Percentiles rank a stretch among this genome's conserved stretches.
These are phyloP conservation scores for Thraustochytrium sp. DNA, from an alignment of 352 stramenopile species.

Conservation along the genomic window DNA sequence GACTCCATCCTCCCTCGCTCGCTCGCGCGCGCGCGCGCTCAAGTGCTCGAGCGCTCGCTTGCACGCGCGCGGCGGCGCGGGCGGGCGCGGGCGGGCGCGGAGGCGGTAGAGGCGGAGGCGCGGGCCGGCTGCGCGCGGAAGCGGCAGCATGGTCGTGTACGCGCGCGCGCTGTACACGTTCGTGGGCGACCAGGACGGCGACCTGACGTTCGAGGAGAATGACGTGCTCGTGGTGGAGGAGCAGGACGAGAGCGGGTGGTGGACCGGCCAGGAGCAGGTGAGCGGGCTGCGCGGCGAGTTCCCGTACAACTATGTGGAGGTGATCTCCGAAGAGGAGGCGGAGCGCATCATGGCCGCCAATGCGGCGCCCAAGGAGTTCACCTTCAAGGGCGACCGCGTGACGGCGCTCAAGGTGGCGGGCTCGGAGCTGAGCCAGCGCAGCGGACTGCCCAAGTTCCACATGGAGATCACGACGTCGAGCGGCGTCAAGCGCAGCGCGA, in stretches of 20 bases:
- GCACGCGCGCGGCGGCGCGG: too few species aligned
- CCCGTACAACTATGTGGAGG: conserved; percentile 41
- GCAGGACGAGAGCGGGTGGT: conserved; percentile 40
- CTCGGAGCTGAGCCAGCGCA: not conserved
- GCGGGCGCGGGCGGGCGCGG: too few species aligned
- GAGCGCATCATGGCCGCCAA: conserved; percentile 2
- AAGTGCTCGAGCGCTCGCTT: too few species aligned
- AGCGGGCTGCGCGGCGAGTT: conserved; percentile 23
- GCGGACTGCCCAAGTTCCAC: not conserved
- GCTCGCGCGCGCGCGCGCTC: too few species aligned
- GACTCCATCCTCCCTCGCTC: too few species aligned
- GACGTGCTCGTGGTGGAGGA: conserved; percentile 17
- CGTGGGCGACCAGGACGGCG: not conserved
- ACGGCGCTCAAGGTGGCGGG: not conserved
- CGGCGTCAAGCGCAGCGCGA: not conserved
- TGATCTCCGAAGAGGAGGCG: conserved; percentile 40
- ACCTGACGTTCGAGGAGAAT: conserved; percentile 39
- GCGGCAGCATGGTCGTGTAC: not conserved
- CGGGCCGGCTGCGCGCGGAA: too few species aligned
- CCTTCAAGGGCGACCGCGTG: not conserved
- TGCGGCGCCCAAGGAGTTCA: not conserved
- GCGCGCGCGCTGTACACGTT: conserved; percentile 35
- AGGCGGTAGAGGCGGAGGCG: too few species aligned
- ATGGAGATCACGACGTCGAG: not conserved
- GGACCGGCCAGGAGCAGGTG: not conserved